Evolutionary conservation across 169 alveolate genomes (phyloP).

Genomic region (Plasmodium adleri): DNA sequence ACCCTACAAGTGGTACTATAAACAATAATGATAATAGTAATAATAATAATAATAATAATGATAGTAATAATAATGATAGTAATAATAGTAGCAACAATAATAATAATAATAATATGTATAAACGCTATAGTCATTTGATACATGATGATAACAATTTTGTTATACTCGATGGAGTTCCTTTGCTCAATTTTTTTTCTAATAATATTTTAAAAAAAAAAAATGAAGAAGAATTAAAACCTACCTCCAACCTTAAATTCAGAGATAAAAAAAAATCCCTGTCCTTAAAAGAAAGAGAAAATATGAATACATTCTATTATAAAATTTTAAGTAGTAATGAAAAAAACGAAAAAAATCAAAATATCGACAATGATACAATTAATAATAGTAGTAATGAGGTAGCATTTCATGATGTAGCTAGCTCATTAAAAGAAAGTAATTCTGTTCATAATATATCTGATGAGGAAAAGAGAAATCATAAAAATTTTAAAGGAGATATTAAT

Average conservation of each 20-base stretch:
- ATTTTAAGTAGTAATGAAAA: constrained; percentile 50
- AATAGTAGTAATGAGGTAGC: background rate
- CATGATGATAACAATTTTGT: constrained; percentile 1
- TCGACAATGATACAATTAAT: background rate
- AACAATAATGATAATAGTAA: background rate
- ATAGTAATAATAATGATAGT: background rate
- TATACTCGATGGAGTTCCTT: constrained; percentile 38
- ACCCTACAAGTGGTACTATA: background rate
- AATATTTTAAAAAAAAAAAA: constrained; percentile 10
- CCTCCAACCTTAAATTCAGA: background rate
- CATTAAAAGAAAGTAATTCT: no score
- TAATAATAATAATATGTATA: background rate
- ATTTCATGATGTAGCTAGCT: no score
- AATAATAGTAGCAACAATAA: background rate
- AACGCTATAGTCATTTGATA: background rate
- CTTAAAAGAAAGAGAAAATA: background rate
- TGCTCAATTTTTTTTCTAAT: constrained; percentile 54
- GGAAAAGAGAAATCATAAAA: no score
- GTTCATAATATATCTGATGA: no score
- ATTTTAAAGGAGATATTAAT: no score
- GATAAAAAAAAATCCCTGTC: background rate
- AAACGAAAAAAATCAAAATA: constrained; percentile 14
- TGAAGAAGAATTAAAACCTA: constrained; percentile 25
- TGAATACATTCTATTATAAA: constrained; percentile 49
- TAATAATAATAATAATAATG: background rate